These are phyloP conservation scores for Debaryomyces subglobosus DNA, from an alignment of 1,139 yeast genomes.

Conservation along the genomic window DNA sequence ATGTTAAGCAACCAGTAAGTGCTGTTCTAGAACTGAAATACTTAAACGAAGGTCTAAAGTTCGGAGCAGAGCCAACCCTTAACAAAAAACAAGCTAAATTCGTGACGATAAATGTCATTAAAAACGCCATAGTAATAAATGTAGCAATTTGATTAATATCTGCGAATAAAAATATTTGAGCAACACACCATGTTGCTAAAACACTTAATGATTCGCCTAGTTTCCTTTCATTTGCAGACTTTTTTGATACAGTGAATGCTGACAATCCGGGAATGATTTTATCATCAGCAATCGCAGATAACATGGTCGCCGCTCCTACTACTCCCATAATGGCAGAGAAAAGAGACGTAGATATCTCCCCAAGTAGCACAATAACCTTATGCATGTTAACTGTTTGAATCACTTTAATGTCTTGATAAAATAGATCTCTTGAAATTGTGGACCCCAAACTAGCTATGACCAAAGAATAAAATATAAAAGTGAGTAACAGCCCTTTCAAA, in stretches of 20 bases:
- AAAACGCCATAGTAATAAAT: slow-evolving; percentile 92
- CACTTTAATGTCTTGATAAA: slow-evolving; percentile 78
- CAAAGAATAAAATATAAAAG: slow-evolving; percentile 70
- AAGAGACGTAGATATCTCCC: slow-evolving; percentile 86
- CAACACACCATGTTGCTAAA: slow-evolving; percentile 73
- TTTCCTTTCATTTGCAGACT: slow-evolving; percentile 51
- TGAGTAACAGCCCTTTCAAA: slow-evolving; percentile 72
- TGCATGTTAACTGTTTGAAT: slow-evolving; percentile 78
- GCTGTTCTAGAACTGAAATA: slow-evolving; percentile 87
- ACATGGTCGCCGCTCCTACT: slow-evolving; percentile 88
- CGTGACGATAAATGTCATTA: slow-evolving; percentile 93
- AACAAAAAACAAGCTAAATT: slow-evolving; percentile 89
- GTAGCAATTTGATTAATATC: slow-evolving; percentile 94
- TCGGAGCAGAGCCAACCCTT: slow-evolving; percentile 91
- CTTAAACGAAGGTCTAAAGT: slow-evolving; percentile 90
- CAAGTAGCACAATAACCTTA: slow-evolving; percentile 73
- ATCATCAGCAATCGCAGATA: slow-evolving; percentile 91
- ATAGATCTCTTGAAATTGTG: slow-evolving; percentile 75
- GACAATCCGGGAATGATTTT: slow-evolving; percentile 76
- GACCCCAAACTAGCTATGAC: slow-evolving; percentile 82
- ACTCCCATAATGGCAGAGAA: slow-evolving; percentile 94
- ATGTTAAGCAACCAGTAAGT: slow-evolving; percentile 65
- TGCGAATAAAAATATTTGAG: slow-evolving; percentile 82
- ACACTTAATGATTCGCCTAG: slow-evolving; percentile 54
- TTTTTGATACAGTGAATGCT: slow-evolving; percentile 55